A percentile compares a stretch with the other conserved stretches of the same genome.
phyloP scores from a whole-genome alignment of 2,329 filamentous ascomycete species.

The Cladobotryum protrusum region DNA sequence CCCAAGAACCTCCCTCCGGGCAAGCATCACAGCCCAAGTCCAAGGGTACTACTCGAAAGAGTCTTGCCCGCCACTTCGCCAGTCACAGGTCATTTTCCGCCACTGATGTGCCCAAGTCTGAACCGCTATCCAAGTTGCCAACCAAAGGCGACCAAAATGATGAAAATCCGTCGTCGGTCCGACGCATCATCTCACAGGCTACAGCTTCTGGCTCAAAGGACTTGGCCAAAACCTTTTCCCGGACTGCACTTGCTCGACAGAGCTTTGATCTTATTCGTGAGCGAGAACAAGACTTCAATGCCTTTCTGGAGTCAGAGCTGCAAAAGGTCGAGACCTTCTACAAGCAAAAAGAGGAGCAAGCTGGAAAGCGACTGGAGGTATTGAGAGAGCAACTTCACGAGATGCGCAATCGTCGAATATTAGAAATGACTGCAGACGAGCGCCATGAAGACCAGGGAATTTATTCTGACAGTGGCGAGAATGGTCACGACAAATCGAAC shows the following conservation, averaged over 20 bases:
- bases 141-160: constrained; percentile 1
- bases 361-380: constrained; percentile 61
- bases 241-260: constrained; percentile 22
- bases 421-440: constrained; percentile 54
- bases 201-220: constrained; percentile 12
- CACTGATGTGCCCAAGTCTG: neutral
- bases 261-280: constrained; percentile 59
- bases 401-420: constrained; percentile 77
- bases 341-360: constrained; percentile 78
- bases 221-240: constrained; percentile 3
- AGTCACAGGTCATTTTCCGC: neutral
- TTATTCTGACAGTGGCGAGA: constrained; percentile 13
- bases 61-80: constrained; percentile 19
- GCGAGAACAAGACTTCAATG: constrained; percentile 77
- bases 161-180: constrained; percentile 24
- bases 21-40: constrained; percentile 6
- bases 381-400: constrained; percentile 83
- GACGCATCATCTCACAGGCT: constrained; percentile 31
- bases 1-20: constrained; percentile 15
- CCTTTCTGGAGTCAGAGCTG: constrained; percentile 76
- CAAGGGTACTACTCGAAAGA: constrained; percentile 14
- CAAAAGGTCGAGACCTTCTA: constrained; percentile 93
- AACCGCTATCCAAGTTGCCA: constrained; percentile 12
- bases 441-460: constrained; percentile 18
- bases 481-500: constrained; percentile 23